Percentiles rank a stretch among this genome's conserved stretches.
These are phyloP conservation scores for Xylariaceae sp. DNA, from an alignment of 2,329 filamentous ascomycete genomes.

Conservation along the genomic window DNA sequence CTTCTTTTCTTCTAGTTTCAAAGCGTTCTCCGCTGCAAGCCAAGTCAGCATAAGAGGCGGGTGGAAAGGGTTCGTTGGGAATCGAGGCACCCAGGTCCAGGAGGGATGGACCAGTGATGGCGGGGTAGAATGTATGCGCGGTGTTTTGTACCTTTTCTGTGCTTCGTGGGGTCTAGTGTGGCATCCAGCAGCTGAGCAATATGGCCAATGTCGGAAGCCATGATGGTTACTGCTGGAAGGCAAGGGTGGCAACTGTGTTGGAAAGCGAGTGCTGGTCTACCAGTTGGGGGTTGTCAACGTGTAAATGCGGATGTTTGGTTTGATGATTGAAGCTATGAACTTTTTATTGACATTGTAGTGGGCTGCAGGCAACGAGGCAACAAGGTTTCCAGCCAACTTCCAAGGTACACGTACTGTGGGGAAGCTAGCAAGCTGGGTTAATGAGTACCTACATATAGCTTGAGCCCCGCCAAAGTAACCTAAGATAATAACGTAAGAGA, in stretches of 20 bases:
- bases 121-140: conserved; percentile 28
- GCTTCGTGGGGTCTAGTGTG: conserved; percentile 85
- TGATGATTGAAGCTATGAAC: conserved; percentile 17
- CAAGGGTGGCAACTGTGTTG: conserved; percentile 9
- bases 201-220: conserved; percentile 62
- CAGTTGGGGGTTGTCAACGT: background rate
- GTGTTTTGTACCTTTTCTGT: conserved; percentile 77
- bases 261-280: conserved; percentile 3
- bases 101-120: conserved; percentile 15
- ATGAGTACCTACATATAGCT: background rate
- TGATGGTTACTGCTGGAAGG: conserved; percentile 41
- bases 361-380: conserved; percentile 23
- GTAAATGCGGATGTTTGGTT: conserved; percentile 21
- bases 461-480: too few relatives aligned
- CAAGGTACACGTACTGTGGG: background rate
- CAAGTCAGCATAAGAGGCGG: conserved; percentile 22
- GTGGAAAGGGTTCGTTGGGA: background rate
- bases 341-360: conserved; percentile 33
- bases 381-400: background rate
- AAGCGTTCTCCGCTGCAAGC: conserved; percentile 75
- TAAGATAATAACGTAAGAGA: too few relatives aligned
- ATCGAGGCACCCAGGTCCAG: background rate
- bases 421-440: conserved; percentile 4
- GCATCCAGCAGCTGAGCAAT: conserved; percentile 87
- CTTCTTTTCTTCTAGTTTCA: conserved; percentile 80